Conservation (phyloP, 345 rosid genomes). For the Boechera divaricarpa region DNA sequence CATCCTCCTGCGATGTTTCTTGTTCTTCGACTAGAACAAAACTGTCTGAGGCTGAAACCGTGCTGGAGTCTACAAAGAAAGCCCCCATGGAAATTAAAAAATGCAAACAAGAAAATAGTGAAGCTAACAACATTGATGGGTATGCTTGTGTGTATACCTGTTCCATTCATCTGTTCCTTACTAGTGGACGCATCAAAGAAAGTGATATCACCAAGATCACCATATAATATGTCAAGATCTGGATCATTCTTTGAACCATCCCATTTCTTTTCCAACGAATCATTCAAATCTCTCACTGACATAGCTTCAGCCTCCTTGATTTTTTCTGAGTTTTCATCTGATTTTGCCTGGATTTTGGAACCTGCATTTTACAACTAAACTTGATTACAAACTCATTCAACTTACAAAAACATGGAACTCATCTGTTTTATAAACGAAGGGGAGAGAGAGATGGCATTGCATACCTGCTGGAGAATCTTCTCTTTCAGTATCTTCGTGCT, state of each 20-base stretch:
- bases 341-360: constrained; percentile 22
- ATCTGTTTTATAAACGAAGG: not conserved
- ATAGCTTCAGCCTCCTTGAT: constrained; percentile 29
- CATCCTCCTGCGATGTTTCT: constrained; percentile 28
- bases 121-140: constrained; percentile 7
- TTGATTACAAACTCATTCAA: constrained; percentile 25
- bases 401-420: constrained; percentile 12
- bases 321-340: constrained; percentile 34
- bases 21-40: constrained; percentile 28
- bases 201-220: constrained; percentile 46
- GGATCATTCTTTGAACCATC: constrained; percentile 38
- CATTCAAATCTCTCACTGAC: constrained; percentile 43
- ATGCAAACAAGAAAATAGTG: constrained; percentile 19
- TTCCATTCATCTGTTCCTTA: constrained; percentile 23
- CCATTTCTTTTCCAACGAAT: constrained; percentile 43
- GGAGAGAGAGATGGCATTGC: not conserved
- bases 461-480: constrained; percentile 24
- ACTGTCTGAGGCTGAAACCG: not conserved
- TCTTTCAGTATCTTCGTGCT: constrained; percentile 19
- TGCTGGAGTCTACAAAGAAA: constrained; percentile 34
- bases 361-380: constrained; percentile 35
- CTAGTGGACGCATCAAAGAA: constrained; percentile 37
- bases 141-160: constrained; percentile 17
- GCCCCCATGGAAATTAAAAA: constrained; percentile 7
- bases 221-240: constrained; percentile 37